Conservation (phyloP, 2,329 filamentous ascomycete species). For the Rachicladosporium sp. region DNA sequence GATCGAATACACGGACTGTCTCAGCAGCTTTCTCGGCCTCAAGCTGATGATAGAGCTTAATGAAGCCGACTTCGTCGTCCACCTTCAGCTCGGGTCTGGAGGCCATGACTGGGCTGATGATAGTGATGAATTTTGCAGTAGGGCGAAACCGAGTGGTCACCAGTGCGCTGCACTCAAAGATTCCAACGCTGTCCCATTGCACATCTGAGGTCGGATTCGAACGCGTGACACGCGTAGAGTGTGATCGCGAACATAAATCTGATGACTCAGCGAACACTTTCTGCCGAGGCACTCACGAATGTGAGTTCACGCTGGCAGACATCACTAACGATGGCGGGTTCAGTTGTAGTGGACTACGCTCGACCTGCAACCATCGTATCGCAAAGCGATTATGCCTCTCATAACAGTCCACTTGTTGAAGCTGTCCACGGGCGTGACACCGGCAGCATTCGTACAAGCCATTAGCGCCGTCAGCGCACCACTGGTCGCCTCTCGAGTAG, state of each 20-base stretch:
- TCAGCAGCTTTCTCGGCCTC: conserved; percentile 58
- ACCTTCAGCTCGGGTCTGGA: conserved; percentile 53
- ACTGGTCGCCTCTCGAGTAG: conserved; percentile 30
- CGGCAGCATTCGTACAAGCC: conserved; percentile 29
- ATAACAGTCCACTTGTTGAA: conserved; percentile 36
- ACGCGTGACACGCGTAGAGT: too few relatives aligned
- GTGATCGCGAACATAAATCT: too few relatives aligned
- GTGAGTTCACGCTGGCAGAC: too few relatives aligned
- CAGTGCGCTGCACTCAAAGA: too few relatives aligned
- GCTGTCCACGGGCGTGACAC: conserved; percentile 22
- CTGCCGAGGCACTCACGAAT: too few relatives aligned
- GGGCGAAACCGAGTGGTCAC: not conserved
- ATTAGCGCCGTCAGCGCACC: conserved; percentile 26
- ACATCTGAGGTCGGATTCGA: too few relatives aligned
- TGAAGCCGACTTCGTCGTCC: conserved; percentile 94
- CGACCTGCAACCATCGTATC: too few relatives aligned
- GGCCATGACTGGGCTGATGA: conserved; percentile 28
- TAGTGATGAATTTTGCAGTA: not conserved
- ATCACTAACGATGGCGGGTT: too few relatives aligned
- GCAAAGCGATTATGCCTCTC: conserved; percentile 31
- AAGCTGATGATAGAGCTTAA: conserved; percentile 87
- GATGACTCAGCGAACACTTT: too few relatives aligned
- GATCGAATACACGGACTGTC: conserved; percentile 82
- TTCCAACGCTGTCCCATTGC: too few relatives aligned
- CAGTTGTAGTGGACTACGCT: too few relatives aligned